Evolutionary conservation across 2,329 filamentous ascomycete genomes (phyloP).

Genomic region (Beauveria asiatica): DNA sequence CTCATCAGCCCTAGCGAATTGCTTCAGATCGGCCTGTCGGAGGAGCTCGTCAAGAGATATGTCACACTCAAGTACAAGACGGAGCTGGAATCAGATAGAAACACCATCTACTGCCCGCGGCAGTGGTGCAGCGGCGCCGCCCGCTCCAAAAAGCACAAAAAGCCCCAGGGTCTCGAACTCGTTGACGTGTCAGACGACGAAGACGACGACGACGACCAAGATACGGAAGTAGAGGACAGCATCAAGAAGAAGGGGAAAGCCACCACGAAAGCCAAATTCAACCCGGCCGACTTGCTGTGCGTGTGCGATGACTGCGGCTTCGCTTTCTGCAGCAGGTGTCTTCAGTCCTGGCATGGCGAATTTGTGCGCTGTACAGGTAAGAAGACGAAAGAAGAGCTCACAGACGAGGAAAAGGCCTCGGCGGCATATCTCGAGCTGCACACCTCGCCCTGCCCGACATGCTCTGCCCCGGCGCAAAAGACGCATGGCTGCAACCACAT

Average conservation of each 20-base stretch:
- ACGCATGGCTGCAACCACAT: conserved; percentile 95
- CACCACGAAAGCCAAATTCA: conserved; percentile 24
- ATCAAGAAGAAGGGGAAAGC: conserved; percentile 16
- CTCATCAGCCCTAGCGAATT: conserved; percentile 77
- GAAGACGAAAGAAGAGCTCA: conserved; percentile 60
- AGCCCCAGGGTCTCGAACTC: conserved; percentile 57
- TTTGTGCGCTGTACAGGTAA: conserved; percentile 61
- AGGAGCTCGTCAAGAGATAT: conserved; percentile 73
- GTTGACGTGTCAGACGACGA: conserved; percentile 47
- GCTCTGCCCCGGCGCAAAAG: conserved; percentile 77
- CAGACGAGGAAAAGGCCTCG: conserved; percentile 77
- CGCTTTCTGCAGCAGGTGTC: conserved; percentile 70
- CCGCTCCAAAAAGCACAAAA: conserved; percentile 63
- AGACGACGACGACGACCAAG: conserved; percentile 34
- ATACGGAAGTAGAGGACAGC: conserved; percentile 32
- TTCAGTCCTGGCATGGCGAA: conserved; percentile 86
- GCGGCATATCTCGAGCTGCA: conserved; percentile 74
- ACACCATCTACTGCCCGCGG: conserved; percentile 85
- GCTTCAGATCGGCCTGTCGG: conserved; percentile 62
- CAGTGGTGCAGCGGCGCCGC: conserved; percentile 89
- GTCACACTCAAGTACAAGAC: conserved; percentile 87
- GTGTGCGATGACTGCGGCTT: conserved; percentile 85
- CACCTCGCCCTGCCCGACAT: conserved; percentile 85
- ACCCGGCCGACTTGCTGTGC: conserved; percentile 56
- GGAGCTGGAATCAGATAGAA: conserved; percentile 83